Evolutionary conservation across 768 basidiomycete genomes (phyloP).

Genomic region (Boletus tomentosulus): DNA sequence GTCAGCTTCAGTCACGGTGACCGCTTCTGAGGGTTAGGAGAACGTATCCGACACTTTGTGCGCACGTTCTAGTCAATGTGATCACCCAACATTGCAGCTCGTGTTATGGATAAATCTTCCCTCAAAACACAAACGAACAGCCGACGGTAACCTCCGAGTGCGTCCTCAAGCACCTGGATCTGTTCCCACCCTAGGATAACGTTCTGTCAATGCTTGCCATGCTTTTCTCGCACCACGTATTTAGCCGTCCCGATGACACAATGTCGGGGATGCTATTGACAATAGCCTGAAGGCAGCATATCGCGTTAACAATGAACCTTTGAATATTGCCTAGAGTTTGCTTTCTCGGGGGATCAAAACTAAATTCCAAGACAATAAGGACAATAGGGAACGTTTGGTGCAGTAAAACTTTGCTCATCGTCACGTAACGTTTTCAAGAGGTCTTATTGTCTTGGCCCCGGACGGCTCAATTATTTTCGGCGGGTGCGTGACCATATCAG

Average conservation of each 20-base stretch:
- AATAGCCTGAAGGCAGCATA: slow-evolving; percentile 3
- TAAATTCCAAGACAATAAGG: slow-evolving; percentile 17
- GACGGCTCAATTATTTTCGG: neutral
- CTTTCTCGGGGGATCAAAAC: slow-evolving; percentile 3
- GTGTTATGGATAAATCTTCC: too few species aligned
- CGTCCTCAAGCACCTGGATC: too few species aligned
- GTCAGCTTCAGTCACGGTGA: too few species aligned
- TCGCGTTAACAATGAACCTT: neutral
- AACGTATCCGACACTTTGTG: too few species aligned
- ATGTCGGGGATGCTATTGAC: slow-evolving; percentile 31
- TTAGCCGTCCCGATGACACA: slow-evolving; percentile 12
- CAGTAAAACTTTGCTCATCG: slow-evolving; percentile 12
- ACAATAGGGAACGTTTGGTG: slow-evolving; percentile 22
- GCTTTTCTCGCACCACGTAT: slow-evolving; percentile 38
- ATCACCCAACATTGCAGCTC: too few species aligned
- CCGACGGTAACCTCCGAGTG: too few species aligned
- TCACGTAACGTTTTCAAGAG: slow-evolving; percentile 12
- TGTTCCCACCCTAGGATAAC: too few species aligned
- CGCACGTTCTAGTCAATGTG: too few species aligned
- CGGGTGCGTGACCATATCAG: neutral
- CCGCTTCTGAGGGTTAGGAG: too few species aligned
- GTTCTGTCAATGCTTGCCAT: slow-evolving; percentile 5
- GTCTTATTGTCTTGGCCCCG: slow-evolving; percentile 25
- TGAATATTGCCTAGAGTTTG: neutral
- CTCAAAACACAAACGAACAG: too few species aligned